These are phyloP conservation scores for Debaryomyces maramus DNA, from an alignment of 805 yeast genomes.

Conservation along the genomic window DNA sequence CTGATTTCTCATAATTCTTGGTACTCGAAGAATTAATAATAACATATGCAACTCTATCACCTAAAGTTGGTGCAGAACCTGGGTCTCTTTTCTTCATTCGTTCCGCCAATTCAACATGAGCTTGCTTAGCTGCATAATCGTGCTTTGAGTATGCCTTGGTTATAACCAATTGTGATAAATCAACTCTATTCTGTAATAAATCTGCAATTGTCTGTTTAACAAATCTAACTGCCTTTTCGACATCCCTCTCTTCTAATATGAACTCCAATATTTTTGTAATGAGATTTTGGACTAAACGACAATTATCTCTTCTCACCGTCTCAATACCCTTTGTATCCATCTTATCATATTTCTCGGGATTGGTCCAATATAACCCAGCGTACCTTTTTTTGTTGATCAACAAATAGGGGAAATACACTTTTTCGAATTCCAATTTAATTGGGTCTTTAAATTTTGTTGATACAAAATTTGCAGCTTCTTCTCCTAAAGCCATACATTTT, in stretches of 20 bases:
- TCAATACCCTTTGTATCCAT: slow-evolving; percentile 99
- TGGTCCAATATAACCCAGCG: slow-evolving; percentile 97
- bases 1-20: slow-evolving; percentile 92
- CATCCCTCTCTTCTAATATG: slow-evolving; percentile 85
- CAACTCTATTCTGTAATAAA: slow-evolving; percentile 85
- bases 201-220: slow-evolving; percentile 89
- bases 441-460: slow-evolving; percentile 80
- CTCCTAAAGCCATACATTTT: slow-evolving; percentile 87
- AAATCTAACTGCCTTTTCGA: slow-evolving; percentile 76
- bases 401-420: slow-evolving; percentile 92
- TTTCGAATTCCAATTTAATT: slow-evolving; percentile 92
- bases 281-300: slow-evolving; percentile 91
- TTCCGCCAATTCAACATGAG: slow-evolving; percentile 95
- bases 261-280: slow-evolving; percentile 85
- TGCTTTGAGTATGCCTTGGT: slow-evolving; percentile 87
- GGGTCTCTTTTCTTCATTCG: slow-evolving; percentile 95
- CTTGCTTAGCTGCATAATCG: slow-evolving; percentile 94
- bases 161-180: slow-evolving; percentile 88
- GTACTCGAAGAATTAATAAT: slow-evolving; percentile 77
- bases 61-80: slow-evolving; percentile 95
- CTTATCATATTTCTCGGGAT: slow-evolving; percentile 87
- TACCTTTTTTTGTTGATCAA: slow-evolving; percentile 94
- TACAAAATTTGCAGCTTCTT: slow-evolving; percentile 89
- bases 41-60: slow-evolving; percentile 98
- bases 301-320: slow-evolving; percentile 96